Conservation (phyloP, 2,329 filamentous ascomycete genomes). For the Huntiella savannae region DNA sequence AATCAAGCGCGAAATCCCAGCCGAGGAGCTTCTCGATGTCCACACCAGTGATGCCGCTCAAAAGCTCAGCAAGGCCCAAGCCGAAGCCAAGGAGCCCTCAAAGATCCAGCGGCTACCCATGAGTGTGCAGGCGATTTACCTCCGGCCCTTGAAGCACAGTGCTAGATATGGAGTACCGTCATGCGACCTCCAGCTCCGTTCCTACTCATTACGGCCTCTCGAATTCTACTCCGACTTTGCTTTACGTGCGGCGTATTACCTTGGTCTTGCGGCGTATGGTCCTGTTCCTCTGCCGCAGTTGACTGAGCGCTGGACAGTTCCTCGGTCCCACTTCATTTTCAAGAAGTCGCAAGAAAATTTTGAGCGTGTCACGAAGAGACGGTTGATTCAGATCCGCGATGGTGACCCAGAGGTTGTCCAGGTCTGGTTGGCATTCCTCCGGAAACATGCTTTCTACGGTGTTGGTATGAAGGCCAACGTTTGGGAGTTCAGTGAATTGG, state of each 20-base stretch:
- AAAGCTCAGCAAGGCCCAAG: constrained; percentile 11
- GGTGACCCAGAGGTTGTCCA: constrained; percentile 77
- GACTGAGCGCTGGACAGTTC: constrained; percentile 86
- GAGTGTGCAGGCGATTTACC: constrained; percentile 61
- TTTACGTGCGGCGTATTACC: constrained; percentile 82
- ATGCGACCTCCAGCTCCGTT: constrained; percentile 82
- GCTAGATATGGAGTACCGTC: constrained; percentile 60
- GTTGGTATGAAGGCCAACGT: constrained; percentile 98
- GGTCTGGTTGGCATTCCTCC: constrained; percentile 78
- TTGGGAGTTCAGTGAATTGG: constrained; percentile 65
- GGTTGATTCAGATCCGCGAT: constrained; percentile 83
- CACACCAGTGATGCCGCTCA: constrained; percentile 10
- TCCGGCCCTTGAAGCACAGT: constrained; percentile 61
- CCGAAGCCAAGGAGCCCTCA: constrained; percentile 1
- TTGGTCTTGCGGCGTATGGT: constrained; percentile 68
- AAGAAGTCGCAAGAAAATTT: constrained; percentile 99
- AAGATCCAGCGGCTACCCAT: constrained; percentile 10
- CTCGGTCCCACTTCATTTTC: constrained; percentile 72
- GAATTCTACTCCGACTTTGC: constrained; percentile 94
- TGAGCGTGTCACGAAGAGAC: constrained; percentile 68
- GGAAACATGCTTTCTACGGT: constrained; percentile 87
- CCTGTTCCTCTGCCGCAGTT: constrained; percentile 74
- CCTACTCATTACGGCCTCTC: constrained; percentile 74
- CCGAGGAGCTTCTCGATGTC: not conserved
- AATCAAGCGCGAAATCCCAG: not conserved